A percentile compares a stretch with the other conserved stretches of the same genome.
phyloP scores from a whole-genome alignment of 805 yeast genomes.

The Ogataea philodendri region DNA sequence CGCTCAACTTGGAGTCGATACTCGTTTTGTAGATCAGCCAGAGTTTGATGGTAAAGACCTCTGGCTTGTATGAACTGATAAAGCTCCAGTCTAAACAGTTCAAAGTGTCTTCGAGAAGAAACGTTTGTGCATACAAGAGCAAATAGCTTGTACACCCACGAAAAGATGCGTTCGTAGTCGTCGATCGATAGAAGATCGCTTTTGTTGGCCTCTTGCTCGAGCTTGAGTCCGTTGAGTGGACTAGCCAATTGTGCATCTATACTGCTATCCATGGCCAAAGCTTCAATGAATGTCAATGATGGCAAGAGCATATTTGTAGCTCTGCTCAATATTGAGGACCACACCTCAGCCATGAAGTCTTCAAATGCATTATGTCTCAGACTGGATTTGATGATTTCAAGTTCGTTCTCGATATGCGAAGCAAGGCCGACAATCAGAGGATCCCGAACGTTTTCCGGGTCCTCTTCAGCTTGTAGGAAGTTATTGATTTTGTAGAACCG shows the following conservation, averaged over 20 bases:
- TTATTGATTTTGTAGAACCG: conserved; percentile 12
- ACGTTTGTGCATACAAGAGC: conserved; percentile 8
- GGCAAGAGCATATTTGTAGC: conserved; percentile 19
- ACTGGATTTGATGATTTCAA: no score
- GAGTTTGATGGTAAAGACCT: conserved; percentile 8
- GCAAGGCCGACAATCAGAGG: conserved; percentile 9
- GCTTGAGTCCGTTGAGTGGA: no score
- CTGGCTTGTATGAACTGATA: conserved; percentile 11
- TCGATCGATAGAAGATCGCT: no score
- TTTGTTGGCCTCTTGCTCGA: no score
- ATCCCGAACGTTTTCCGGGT: conserved; percentile 14
- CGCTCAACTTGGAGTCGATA: conserved; percentile 7
- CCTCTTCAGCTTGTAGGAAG: conserved; percentile 13
- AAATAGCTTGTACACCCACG: conserved; percentile 23
- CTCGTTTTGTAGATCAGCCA: conserved; percentile 15
- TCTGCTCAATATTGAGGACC: conserved; percentile 14
- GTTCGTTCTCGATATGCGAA: no score
- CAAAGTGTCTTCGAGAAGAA: conserved; percentile 6
- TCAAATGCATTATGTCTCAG: conserved; percentile 17
- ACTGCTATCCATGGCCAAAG: no score
- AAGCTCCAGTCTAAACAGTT: conserved; percentile 12
- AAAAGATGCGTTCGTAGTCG: conserved; percentile 19
- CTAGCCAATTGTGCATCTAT: no score
- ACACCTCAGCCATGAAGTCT: conserved; percentile 13
- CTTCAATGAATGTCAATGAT: conserved; percentile 13